Evolutionary conservation across 73 alveolate species (phyloP).

Genomic region (Breviolum minutum): DNA sequence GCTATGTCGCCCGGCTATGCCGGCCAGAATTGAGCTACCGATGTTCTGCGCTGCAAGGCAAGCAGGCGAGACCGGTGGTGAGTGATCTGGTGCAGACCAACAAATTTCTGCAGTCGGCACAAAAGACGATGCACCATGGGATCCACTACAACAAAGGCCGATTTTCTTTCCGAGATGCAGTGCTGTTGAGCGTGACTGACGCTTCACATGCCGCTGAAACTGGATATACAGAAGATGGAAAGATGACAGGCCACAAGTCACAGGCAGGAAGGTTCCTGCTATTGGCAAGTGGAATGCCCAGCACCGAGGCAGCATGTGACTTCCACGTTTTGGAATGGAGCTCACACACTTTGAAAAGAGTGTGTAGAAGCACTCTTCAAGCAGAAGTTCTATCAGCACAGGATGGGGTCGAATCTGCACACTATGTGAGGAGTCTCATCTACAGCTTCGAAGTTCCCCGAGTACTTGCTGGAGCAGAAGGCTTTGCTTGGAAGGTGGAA

Average conservation of each 20-base stretch:
- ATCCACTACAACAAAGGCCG: background rate
- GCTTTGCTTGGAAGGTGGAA: background rate
- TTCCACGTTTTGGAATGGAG: background rate
- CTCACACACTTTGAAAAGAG: too few species aligned
- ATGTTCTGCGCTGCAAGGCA: conserved; percentile 10
- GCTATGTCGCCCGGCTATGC: background rate
- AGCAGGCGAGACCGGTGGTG: background rate
- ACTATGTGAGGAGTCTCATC: background rate
- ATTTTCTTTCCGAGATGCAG: background rate
- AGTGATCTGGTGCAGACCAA: background rate
- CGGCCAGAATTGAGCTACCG: conserved; percentile 1
- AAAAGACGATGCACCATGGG: conserved; percentile 3
- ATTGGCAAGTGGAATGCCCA: background rate
- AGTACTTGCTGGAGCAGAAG: background rate
- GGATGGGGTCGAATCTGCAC: too few species aligned
- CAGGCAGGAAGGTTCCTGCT: background rate
- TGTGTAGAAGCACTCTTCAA: too few species aligned
- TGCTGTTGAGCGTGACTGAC: background rate
- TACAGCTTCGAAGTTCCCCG: background rate
- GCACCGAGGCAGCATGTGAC: background rate
- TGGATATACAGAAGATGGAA: background rate
- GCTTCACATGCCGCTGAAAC: background rate
- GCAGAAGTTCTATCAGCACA: too few species aligned
- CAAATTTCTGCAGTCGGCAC: conserved; percentile 7
- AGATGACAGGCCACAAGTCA: background rate